These are phyloP conservation scores for Sonneratia alba DNA, from an alignment of 345 rosid genomes.

Conservation along the genomic window DNA sequence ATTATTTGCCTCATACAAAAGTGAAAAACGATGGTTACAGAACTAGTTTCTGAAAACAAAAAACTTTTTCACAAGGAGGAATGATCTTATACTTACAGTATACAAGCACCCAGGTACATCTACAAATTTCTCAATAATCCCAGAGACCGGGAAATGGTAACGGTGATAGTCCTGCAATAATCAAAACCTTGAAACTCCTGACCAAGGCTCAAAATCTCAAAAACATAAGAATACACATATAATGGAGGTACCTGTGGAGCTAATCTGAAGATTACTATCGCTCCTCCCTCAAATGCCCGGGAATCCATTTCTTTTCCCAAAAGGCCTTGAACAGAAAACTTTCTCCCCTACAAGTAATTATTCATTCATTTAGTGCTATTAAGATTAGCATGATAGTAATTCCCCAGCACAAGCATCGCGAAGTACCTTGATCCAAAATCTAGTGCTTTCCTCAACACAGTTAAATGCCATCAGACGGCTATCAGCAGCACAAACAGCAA, in stretches of 20 bases:
- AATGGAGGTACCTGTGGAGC: constrained; percentile 68
- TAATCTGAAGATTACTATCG: constrained; percentile 75
- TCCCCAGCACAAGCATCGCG: constrained; percentile 4
- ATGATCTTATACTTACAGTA: constrained; percentile 38
- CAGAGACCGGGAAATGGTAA: constrained; percentile 80
- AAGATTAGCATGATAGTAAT: not conserved
- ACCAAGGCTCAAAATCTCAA: constrained; percentile 1
- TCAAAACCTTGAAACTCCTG: not conserved
- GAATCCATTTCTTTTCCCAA: constrained; percentile 54
- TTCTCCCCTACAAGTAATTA: constrained; percentile 44
- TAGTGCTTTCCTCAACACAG: constrained; percentile 46
- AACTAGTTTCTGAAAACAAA: not conserved
- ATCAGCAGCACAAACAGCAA: constrained; percentile 79
- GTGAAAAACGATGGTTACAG: not conserved
- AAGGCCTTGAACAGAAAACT: constrained; percentile 82
- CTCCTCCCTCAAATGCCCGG: constrained; percentile 49
- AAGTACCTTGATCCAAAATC: constrained; percentile 89
- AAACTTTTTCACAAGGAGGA: not conserved
- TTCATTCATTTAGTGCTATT: not conserved
- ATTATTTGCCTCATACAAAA: not conserved
- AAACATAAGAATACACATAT: not conserved
- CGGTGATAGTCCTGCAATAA: constrained; percentile 74
- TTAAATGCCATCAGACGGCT: constrained; percentile 81
- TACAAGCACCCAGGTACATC: constrained; percentile 68
- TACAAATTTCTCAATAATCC: constrained; percentile 50